Conservation (phyloP, 495 filamentous ascomycete species). For the Platismatia glauca region DNA sequence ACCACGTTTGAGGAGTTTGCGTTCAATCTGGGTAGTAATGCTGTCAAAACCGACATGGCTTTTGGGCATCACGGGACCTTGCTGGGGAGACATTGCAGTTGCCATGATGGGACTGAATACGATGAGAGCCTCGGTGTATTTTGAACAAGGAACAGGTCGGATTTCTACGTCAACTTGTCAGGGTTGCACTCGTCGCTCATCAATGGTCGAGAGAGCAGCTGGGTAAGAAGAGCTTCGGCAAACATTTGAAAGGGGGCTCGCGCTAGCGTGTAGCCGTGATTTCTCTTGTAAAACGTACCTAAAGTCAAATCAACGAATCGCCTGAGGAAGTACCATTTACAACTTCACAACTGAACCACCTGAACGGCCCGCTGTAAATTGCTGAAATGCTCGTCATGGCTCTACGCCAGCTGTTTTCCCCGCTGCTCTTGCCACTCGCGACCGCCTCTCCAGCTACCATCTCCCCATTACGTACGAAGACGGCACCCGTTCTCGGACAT, state of each 20-base stretch:
- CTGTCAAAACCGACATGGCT: conserved; percentile 99
- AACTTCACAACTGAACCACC: background rate
- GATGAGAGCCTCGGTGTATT: background rate
- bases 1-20: conserved; percentile 97
- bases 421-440: background rate
- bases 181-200: background rate
- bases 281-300: too few relatives aligned
- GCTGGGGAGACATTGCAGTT: conserved; percentile 39
- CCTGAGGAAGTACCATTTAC: too few relatives aligned
- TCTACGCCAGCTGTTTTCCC: conserved; percentile 6
- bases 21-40: conserved; percentile 96
- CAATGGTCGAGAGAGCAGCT: background rate
- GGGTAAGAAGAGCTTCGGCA: conserved; percentile 13
- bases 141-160: background rate
- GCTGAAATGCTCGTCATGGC: background rate
- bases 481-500: background rate
- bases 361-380: background rate
- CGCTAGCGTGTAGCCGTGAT: conserved; percentile 2
- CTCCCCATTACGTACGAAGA: background rate
- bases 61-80: conserved; percentile 65
- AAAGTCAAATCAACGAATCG: background rate
- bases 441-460: background rate
- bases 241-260: conserved; percentile 14
- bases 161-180: background rate
- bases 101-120: conserved; percentile 37